Percentiles rank a stretch among this genome's conserved stretches.
Evolutionary conservation across 2,329 filamentous ascomycete species (phyloP).

Genomic region (Dothiorella sarmentorum): DNA sequence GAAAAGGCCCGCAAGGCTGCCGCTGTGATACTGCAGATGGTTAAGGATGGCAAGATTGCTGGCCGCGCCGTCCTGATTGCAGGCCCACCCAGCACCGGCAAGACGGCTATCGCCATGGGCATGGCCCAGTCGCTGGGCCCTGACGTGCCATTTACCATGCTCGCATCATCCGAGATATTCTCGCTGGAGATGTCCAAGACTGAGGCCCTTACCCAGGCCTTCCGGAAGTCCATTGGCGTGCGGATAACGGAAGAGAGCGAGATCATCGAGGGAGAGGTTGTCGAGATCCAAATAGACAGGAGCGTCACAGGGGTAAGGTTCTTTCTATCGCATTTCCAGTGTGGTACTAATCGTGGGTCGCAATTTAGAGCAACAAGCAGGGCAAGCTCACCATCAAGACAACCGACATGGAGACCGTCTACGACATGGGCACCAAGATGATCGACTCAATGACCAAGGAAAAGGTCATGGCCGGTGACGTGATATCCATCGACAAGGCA

Average conservation of each 20-base stretch:
- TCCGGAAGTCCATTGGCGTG: constrained; percentile 96
- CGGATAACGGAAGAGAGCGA: constrained; percentile 98
- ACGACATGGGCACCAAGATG: constrained; percentile 99
- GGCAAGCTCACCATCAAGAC: constrained; percentile 99
- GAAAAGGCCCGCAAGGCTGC: constrained; percentile 95
- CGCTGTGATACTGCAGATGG: constrained; percentile 96
- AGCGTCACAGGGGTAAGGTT: constrained; percentile 78
- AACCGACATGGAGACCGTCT: constrained; percentile 98
- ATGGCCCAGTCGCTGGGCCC: constrained; percentile 94
- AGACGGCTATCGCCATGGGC: constrained; percentile 97
- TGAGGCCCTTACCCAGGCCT: constrained; percentile 96
- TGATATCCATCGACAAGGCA: constrained; percentile 97
- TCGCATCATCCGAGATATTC: constrained; percentile 96
- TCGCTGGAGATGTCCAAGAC: constrained; percentile 99
- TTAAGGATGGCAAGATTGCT: constrained; percentile 97
- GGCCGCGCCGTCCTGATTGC: constrained; percentile 92
- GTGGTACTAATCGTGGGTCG: neutral
- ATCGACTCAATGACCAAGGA: constrained; percentile 99
- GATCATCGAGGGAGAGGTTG: constrained; percentile 98
- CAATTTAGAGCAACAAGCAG: constrained; percentile 78
- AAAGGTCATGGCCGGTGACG: constrained; percentile 96
- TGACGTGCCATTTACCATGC: constrained; percentile 94
- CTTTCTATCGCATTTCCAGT: neutral
- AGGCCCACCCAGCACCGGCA: constrained; percentile 93
- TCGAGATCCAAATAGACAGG: constrained; percentile 97